Evolutionary conservation across 2,329 filamentous ascomycete genomes (phyloP).

Genomic region (Penicillium crustosum): DNA sequence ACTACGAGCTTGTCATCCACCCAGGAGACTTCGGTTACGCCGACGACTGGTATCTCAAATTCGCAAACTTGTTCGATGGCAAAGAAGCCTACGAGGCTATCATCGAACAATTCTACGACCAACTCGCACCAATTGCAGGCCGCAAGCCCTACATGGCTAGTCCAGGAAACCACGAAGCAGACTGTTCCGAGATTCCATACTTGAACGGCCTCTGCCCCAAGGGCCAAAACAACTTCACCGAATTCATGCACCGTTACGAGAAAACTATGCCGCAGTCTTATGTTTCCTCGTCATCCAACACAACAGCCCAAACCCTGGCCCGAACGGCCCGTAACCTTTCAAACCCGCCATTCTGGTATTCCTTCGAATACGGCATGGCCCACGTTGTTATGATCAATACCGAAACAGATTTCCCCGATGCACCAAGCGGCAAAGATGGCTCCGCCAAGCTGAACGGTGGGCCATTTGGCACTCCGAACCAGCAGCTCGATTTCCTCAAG

Average conservation of each 20-base stretch:
- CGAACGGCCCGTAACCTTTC: constrained; percentile 48
- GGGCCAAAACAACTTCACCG: constrained; percentile 62
- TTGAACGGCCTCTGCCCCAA: constrained; percentile 30
- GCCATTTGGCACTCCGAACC: constrained; percentile 50
- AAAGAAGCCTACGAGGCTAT: constrained; percentile 57
- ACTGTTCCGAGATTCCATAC: constrained; percentile 42
- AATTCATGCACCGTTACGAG: constrained; percentile 58
- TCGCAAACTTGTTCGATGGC: constrained; percentile 50
- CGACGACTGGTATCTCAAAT: constrained; percentile 56
- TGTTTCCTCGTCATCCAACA: constrained; percentile 48
- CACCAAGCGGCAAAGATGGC: constrained; percentile 48
- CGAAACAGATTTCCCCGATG: constrained; percentile 56
- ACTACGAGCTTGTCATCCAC: constrained; percentile 53
- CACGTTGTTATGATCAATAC: constrained; percentile 58
- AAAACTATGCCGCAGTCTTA: constrained; percentile 55
- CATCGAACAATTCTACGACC: constrained; percentile 57
- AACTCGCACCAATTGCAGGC: constrained; percentile 55
- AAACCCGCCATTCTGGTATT: constrained; percentile 60
- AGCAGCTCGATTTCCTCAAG: constrained; percentile 57
- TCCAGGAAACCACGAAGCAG: constrained; percentile 61
- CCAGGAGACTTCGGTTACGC: constrained; percentile 57
- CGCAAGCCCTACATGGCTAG: constrained; percentile 58
- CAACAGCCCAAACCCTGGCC: constrained; percentile 45
- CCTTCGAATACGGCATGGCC: constrained; percentile 59
- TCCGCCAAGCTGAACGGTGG: constrained; percentile 48